Evolutionary conservation across 2,329 filamentous ascomycete genomes (phyloP).

Genomic region (Stachybotrys elegans): DNA sequence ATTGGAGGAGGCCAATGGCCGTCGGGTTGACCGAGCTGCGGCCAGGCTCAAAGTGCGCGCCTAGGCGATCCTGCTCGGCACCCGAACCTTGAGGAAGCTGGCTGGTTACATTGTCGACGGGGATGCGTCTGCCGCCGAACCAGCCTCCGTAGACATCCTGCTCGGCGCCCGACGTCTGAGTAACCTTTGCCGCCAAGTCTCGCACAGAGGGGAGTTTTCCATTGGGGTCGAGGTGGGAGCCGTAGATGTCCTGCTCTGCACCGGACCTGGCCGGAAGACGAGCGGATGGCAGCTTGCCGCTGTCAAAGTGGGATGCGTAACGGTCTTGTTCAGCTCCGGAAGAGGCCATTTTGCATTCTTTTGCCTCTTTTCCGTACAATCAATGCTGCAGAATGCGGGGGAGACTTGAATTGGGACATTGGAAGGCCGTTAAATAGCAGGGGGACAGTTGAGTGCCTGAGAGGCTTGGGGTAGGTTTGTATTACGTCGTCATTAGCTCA

Average conservation of each 20-base stretch:
- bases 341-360: neutral
- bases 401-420: neutral
- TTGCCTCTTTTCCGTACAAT: too few species aligned
- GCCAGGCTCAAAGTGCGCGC: neutral
- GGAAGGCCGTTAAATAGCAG: neutral
- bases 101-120: neutral
- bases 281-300: neutral
- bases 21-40: constrained; percentile 1
- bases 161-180: constrained; percentile 1
- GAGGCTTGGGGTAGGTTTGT: neutral
- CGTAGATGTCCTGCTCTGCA: constrained; percentile 1
- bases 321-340: constrained; percentile 2
- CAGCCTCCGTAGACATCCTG: constrained; percentile 1
- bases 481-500: constrained; percentile 3
- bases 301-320: neutral
- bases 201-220: neutral
- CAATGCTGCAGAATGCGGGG: neutral
- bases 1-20: constrained; percentile 2
- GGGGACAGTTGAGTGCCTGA: neutral
- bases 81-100: neutral
- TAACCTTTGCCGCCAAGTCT: neutral
- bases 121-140: neutral
- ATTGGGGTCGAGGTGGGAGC: neutral
- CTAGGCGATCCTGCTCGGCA: constrained; percentile 4
- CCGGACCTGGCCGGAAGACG: neutral